Base-by-base conservation (phyloP, 805 yeast genomes). In the Starmerella geochares region DNA sequence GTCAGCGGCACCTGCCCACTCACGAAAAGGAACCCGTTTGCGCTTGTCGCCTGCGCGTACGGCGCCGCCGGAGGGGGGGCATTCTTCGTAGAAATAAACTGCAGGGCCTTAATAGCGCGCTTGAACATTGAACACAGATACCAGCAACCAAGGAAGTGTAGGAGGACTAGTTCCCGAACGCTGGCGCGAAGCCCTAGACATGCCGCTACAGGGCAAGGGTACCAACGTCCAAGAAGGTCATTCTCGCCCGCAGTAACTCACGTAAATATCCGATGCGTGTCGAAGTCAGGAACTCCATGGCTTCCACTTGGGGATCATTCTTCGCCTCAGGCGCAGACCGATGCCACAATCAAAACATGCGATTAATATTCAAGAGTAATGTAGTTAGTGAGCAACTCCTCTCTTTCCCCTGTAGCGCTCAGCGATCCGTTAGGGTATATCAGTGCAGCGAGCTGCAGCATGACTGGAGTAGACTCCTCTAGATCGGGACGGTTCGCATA, bases 51-150 rank as follows among this genome's bases (percentile, higher is more conserved):
- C 69, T 92, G 98, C 25, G 95, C 86, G 69, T 90, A 90, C 13
- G 95, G 79, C 33, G 96, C 97, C 36, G 95, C 96, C 54, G 97
- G 95, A 52, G 94, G 87, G 58, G 98, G 97, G 32, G 97, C 95
- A 58, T 72, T 72, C 55, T 78, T 72, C 47, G 95, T 60, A 7
- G 58, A 55, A 21, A 60, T 47, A 46, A 54, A 53, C 41, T 60
- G 56, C 51, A 60, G 42, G 6, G 42, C 42, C 13, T 38, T 38
- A 23, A 23, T 16, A 4, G 57, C 40, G 27, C 56, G 51, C 43
- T 54, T 54, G 54, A 54, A 54, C 58, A 54, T 54, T 20, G 29
- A n/a, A n/a, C n/a, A n/a, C n/a, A n/a, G n/a, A n/a, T n/a, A n/a
- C n/a, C n/a, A n/a, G n/a, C n/a, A n/a, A n/a, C n/a, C n/a, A n/a